Base-by-base conservation (phyloP, 2,329 filamentous ascomycete species). In the Purpureocillium lavendulum region DNA sequence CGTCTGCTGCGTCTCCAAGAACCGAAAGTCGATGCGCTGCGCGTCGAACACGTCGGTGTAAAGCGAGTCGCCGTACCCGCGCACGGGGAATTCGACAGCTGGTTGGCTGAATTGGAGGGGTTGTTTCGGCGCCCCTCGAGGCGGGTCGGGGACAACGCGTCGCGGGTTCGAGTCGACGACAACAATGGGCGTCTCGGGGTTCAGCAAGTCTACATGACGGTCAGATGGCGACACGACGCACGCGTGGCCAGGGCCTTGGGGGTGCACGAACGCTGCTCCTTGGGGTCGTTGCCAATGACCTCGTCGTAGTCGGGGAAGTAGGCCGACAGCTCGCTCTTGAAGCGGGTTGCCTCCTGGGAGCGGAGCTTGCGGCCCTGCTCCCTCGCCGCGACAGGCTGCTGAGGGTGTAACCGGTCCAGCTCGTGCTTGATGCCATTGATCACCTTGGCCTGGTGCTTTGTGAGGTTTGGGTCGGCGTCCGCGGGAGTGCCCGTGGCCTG, bases 261-360 rank as follows among this genome's bases (percentile, higher is more conserved):
- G 21, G 37, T 14, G 16, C 30, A 69, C 77, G 59, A 73, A 89
- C 88, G 82, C 51, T 82, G 71, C 62, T 89, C 82, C 52, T 83
- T 83, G 30, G 81, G 77, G 46, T 87, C 82, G 56, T 94, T 86
- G 45, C 86, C 88, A 64, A 97, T 87, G 49, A 96, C 77, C 58
- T 94, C 87, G 62, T 96, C 89, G 61, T 95, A 97, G 55, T 94
- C 89, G 38, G 85, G 81, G 56, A 97, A 96, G 64, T 95, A 97
- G 35, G 80, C 76, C 30, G 88, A 82, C 45, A 97, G 72, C 56
- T 96, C 89, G 63, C 88, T 96, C 71, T 94, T 95, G 64, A 88
- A 82, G 50, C 87, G 75, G 38, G 82, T 82, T 10, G 83, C 84
- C 53, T 94, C 87, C 54, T 94, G 85, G 38, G 87, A 94, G 46